phyloP scores from a whole-genome alignment of 768 basidiomycete species.

The Boletus rubroflammeus region DNA sequence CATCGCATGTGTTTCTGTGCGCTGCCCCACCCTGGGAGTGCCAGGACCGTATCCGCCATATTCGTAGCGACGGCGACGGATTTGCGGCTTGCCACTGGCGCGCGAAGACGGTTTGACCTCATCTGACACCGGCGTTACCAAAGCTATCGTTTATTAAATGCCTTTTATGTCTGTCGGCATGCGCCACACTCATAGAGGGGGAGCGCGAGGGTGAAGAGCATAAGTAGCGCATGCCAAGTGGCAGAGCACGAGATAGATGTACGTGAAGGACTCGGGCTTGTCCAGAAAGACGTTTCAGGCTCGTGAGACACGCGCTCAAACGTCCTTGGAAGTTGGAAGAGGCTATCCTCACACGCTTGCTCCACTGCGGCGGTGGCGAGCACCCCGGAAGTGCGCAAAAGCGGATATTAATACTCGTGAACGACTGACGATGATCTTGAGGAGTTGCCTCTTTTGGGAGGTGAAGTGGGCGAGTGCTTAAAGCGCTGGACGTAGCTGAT shows the following conservation, averaged over 20 bases:
- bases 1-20: background rate
- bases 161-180: background rate
- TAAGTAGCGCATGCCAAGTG: slow-evolving; percentile 2
- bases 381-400: slow-evolving; percentile 4
- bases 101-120: background rate
- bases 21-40: background rate
- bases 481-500: background rate
- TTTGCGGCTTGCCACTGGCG: background rate
- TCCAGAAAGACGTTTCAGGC: slow-evolving; percentile 2
- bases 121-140: background rate
- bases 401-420: slow-evolving; percentile 17
- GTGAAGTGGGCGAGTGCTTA: background rate
- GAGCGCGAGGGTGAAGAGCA: slow-evolving; percentile 4
- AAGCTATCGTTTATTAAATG: background rate
- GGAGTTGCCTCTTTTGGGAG: slow-evolving; percentile 15
- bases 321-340: background rate
- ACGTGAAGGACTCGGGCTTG: background rate
- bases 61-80: background rate
- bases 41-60: background rate
- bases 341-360: slow-evolving; percentile 14
- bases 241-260: background rate
- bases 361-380: slow-evolving; percentile 5
- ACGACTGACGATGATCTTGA: slow-evolving; percentile 13
- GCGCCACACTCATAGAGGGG: background rate
- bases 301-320: background rate